phyloP scores from a whole-genome alignment of 2,329 filamentous ascomycete species.

The Alternaria angustiovoidea region DNA sequence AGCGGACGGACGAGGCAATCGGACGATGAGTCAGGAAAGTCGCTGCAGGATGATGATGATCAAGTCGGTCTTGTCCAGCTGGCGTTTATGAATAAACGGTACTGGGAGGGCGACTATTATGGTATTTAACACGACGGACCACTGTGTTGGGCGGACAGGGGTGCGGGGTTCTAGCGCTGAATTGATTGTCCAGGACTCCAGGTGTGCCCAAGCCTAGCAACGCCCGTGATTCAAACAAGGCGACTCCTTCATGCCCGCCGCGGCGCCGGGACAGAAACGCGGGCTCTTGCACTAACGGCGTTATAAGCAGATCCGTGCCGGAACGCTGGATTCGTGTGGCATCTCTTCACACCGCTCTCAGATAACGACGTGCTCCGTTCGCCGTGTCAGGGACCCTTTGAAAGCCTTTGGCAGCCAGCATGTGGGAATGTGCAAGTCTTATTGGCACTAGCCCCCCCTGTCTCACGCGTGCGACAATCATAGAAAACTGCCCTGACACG shows the following conservation, averaged over 20 bases:
- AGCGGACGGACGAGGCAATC: conserved; percentile 9
- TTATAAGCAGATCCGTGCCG: conserved; percentile 43
- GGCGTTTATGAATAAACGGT: conserved; percentile 14
- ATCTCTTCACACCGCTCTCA: conserved; percentile 33
- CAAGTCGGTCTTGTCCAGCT: conserved; percentile 36
- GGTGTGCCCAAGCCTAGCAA: conserved; percentile 20
- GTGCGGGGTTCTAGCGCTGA: conserved; percentile 31
- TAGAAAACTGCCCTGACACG: conserved; percentile 24
- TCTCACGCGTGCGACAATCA: conserved; percentile 29
- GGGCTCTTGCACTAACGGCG: conserved; percentile 39
- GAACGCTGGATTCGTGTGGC: conserved; percentile 27
- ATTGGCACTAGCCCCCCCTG: conserved; percentile 29
- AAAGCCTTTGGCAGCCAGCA: conserved; percentile 13
- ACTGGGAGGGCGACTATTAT: conserved; percentile 26
- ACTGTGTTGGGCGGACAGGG: conserved; percentile 42
- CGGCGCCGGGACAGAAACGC: conserved; percentile 45
- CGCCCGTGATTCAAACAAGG: conserved; percentile 25
- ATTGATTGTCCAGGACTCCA: conserved; percentile 23
- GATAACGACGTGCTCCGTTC: conserved; percentile 16
- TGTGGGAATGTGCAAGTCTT: conserved; percentile 23
- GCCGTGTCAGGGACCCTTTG: conserved; percentile 15
- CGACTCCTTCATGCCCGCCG: conserved; percentile 33
- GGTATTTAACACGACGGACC: conserved; percentile 38
- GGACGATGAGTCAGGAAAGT: conserved; percentile 13
- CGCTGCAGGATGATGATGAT: conserved; percentile 26